phyloP scores from a whole-genome alignment of 2,329 filamentous ascomycete genomes.

The Podosphaera aphanis region DNA sequence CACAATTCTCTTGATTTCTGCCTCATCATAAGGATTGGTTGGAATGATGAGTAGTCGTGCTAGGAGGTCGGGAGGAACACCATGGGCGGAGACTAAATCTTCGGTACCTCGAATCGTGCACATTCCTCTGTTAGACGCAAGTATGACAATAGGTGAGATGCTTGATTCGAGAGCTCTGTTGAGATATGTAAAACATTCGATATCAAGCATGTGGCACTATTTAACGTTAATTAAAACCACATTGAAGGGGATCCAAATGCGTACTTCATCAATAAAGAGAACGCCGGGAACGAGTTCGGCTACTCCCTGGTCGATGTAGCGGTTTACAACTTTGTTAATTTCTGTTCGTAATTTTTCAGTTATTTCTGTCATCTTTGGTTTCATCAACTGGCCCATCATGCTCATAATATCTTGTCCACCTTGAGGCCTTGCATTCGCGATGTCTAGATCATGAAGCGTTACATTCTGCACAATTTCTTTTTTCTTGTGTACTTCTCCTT shows the following conservation, averaged over 20 bases:
- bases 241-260: slow-evolving; percentile 4
- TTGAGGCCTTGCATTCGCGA: slow-evolving; percentile 84
- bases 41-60: slow-evolving; percentile 88
- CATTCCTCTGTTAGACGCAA: slow-evolving; percentile 89
- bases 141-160: slow-evolving; percentile 89
- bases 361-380: slow-evolving; percentile 98
- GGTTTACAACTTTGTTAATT: slow-evolving; percentile 98
- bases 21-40: slow-evolving; percentile 65
- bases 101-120: slow-evolving; percentile 76
- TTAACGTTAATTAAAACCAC: slow-evolving; percentile 5
- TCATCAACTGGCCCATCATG: slow-evolving; percentile 99
- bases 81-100: slow-evolving; percentile 67
- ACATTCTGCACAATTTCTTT: slow-evolving; percentile 99
- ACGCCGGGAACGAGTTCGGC: slow-evolving; percentile 96
- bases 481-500: slow-evolving; percentile 98
- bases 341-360: slow-evolving; percentile 88
- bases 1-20: slow-evolving; percentile 86
- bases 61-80: slow-evolving; percentile 81
- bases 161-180: slow-evolving; percentile 91
- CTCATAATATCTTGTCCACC: slow-evolving; percentile 99
- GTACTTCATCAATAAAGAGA: slow-evolving; percentile 92
- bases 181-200: slow-evolving; percentile 97
- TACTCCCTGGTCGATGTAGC: slow-evolving; percentile 95
- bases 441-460: slow-evolving; percentile 84
- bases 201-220: slow-evolving; percentile 96